These are phyloP conservation scores for Magnaporthiopsis rhizophila DNA, from an alignment of 2,329 filamentous ascomycete genomes.

Conservation along the genomic window DNA sequence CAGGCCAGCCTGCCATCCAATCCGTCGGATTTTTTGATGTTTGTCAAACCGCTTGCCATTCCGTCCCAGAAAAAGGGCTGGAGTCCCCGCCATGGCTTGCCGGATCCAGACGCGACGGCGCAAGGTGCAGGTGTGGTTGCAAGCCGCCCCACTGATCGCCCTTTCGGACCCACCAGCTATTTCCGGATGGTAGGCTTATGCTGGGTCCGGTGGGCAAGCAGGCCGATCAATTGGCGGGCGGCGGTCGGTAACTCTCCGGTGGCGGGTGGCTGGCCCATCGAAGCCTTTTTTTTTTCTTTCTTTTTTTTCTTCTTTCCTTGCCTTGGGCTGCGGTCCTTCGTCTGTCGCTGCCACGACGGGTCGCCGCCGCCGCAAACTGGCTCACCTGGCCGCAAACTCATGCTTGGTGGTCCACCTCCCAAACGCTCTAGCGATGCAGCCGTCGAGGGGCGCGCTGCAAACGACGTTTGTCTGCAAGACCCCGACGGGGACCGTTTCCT, in stretches of 20 bases:
- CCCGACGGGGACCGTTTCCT: not conserved
- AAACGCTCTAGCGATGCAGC: not conserved
- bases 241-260: not conserved
- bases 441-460: not conserved
- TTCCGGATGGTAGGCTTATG: not conserved
- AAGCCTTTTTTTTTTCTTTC: not conserved
- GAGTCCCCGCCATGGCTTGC: no score
- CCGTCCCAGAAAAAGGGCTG: no score
- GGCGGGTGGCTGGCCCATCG: not conserved
- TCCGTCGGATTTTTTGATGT: no score
- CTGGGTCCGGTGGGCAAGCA: no score
- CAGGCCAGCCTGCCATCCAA: not conserved
- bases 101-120: no score
- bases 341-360: not conserved
- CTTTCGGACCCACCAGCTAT: not conserved
- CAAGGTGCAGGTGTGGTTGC: no score
- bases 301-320: no score
- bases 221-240: not conserved
- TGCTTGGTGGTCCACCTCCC: not conserved
- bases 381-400: not conserved
- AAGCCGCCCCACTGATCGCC: not conserved
- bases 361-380: not conserved
- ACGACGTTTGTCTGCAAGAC: not conserved
- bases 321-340: not conserved
- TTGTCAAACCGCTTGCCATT: no score